A percentile compares a stretch with the other conserved stretches of the same genome.
These are phyloP conservation scores for Leucosporidium yakuticum DNA, from an alignment of 768 basidiomycete genomes.

Conservation along the genomic window DNA sequence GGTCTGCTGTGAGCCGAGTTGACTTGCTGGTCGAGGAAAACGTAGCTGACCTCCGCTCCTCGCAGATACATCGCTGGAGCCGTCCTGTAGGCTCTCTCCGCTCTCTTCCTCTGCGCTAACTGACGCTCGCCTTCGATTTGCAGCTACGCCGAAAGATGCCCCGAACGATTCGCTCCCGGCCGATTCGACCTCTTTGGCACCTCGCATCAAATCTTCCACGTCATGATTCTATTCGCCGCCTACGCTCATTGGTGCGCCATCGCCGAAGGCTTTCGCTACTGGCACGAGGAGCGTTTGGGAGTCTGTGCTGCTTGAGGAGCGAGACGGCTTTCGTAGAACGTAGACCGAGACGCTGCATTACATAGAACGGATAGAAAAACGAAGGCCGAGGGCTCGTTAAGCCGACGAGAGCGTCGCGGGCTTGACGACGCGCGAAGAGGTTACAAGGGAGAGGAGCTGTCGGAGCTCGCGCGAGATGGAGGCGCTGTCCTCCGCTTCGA, in stretches of 20 bases:
- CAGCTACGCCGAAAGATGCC: conserved; percentile 62
- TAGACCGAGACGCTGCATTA: too few relatives aligned
- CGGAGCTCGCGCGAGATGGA: too few relatives aligned
- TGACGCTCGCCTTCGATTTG: conserved; percentile 15
- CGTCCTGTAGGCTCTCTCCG: conserved; percentile 55
- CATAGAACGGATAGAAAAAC: too few relatives aligned
- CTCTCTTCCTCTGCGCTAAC: conserved; percentile 27
- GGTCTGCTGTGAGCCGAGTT: conserved; percentile 41
- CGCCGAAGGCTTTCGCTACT: conserved; percentile 56
- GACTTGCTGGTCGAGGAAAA: too few relatives aligned
- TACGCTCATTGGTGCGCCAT: conserved; percentile 60
- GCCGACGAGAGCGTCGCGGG: too few relatives aligned
- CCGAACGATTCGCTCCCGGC: conserved; percentile 68
- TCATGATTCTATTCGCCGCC: conserved; percentile 67
- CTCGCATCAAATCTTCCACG: conserved; percentile 86
- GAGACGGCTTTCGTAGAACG: too few relatives aligned
- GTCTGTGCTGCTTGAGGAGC: too few relatives aligned
- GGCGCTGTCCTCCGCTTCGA: too few relatives aligned
- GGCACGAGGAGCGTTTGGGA: conserved; percentile 45
- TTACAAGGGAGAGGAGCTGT: too few relatives aligned
- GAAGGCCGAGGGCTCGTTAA: too few relatives aligned
- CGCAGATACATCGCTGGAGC: conserved; percentile 74
- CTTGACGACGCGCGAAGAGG: too few relatives aligned
- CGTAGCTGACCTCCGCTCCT: too few relatives aligned
- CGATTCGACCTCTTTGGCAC: conserved; percentile 71